Conservation (phyloP, 2,329 filamentous ascomycete species). For the Ophiostoma pallidulum region DNA sequence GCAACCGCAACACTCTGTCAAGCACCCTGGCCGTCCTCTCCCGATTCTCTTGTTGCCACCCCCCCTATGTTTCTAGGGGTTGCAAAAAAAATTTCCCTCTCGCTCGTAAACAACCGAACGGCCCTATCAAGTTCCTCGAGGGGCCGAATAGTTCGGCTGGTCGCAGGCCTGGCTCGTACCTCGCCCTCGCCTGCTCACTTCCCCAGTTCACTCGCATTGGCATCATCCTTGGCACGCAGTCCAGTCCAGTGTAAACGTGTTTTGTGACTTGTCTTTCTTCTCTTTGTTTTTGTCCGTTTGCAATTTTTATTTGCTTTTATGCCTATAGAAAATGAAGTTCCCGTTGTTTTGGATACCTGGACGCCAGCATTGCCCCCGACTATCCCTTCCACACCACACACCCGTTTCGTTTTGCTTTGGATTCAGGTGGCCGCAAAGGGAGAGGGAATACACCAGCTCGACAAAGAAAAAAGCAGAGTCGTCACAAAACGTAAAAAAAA, state of each 20-base stretch:
- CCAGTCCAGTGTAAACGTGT: too few relatives aligned
- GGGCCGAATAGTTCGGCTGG: too few relatives aligned
- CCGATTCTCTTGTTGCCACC: neutral
- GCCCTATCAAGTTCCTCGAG: too few relatives aligned
- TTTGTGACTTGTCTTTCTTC: constrained; percentile 8
- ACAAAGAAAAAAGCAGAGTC: constrained; percentile 8
- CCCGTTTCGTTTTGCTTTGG: neutral
- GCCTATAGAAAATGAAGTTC: neutral
- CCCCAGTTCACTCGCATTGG: too few relatives aligned
- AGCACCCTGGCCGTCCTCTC: neutral
- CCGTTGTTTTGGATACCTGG: constrained; percentile 11
- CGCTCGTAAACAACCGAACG: too few relatives aligned
- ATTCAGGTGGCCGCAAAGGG: too few relatives aligned
- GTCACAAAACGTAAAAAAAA: neutral
- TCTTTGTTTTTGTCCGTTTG: constrained; percentile 11
- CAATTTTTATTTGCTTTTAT: constrained; percentile 13
- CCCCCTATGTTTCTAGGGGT: too few relatives aligned
- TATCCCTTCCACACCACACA: neutral
- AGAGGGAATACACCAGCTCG: neutral
- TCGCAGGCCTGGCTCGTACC: too few relatives aligned
- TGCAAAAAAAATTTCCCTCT: too few relatives aligned
- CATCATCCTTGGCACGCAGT: too few relatives aligned
- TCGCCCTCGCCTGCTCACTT: too few relatives aligned
- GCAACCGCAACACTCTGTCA: neutral
- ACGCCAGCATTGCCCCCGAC: constrained; percentile 9